These are phyloP conservation scores for Auriculariales sp. DNA, from an alignment of 768 basidiomycete species.

Conservation along the genomic window DNA sequence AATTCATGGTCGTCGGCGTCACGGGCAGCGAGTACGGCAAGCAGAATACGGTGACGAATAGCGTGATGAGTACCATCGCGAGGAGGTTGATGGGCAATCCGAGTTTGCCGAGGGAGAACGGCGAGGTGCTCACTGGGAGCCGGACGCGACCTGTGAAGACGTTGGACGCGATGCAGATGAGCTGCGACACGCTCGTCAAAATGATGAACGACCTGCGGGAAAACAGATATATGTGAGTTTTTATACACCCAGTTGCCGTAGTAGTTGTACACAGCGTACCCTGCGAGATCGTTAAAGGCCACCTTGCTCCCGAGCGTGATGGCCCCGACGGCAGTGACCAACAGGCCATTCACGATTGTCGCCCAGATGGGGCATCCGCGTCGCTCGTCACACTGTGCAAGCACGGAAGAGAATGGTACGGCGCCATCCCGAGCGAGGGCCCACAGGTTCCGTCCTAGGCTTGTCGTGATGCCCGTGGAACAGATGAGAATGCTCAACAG, in stretches of 20 bases:
- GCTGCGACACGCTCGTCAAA: not conserved
- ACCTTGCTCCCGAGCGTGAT: not conserved
- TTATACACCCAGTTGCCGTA: not conserved
- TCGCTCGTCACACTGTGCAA: not conserved
- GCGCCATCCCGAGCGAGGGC: not conserved
- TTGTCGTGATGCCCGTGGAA: not conserved
- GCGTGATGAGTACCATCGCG: not conserved
- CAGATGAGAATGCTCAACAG: not conserved
- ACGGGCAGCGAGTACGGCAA: not conserved
- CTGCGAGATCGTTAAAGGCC: not conserved
- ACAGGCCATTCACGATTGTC: not conserved
- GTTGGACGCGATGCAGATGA: not conserved
- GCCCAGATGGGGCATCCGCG: not conserved
- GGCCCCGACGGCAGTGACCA: not conserved
- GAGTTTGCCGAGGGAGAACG: not conserved
- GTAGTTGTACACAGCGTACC: not conserved
- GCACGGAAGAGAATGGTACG: not conserved
- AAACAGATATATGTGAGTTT: not conserved
- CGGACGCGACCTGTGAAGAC: not conserved
- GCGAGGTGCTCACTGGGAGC: not conserved
- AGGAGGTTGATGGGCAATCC: not conserved
- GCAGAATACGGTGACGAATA: not conserved
- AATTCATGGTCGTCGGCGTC: not conserved
- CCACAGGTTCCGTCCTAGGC: not conserved
- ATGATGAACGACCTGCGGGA: not conserved